Conservation (phyloP, 768 basidiomycete species). For the Sarcodon aspratus region DNA sequence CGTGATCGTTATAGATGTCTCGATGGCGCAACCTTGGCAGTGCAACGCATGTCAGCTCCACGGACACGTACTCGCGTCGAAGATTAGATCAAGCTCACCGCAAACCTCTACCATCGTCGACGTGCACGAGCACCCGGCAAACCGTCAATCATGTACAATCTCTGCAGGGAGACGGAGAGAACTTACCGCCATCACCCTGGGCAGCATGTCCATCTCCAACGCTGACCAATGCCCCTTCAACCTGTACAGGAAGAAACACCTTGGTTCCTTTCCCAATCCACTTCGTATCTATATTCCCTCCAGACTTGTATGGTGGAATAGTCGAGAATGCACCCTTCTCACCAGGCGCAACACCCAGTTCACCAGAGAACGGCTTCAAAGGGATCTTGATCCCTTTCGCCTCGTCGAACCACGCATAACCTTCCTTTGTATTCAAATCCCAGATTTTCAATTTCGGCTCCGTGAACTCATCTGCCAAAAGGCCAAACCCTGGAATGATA, state of each 20-base stretch:
- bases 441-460: constrained; percentile 44
- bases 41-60: background rate
- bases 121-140: background rate
- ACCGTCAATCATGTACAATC: too few relatives aligned
- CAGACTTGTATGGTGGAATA: constrained; percentile 51
- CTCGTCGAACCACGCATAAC: background rate
- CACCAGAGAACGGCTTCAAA: constrained; percentile 46
- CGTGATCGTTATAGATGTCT: constrained; percentile 45
- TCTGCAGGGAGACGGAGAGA: background rate
- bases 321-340: constrained; percentile 41
- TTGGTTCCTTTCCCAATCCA: constrained; percentile 44
- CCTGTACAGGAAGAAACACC: constrained; percentile 45
- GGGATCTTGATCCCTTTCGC: constrained; percentile 28
- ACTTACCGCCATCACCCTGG: constrained; percentile 54
- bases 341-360: constrained; percentile 51
- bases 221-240: constrained; percentile 48
- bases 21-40: constrained; percentile 44
- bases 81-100: constrained; percentile 24
- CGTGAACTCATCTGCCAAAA: constrained; percentile 43
- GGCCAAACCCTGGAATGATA: constrained; percentile 46
- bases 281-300: constrained; percentile 52
- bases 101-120: constrained; percentile 35
- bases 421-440: constrained; percentile 23
- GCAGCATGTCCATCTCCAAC: constrained; percentile 59
- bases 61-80: background rate